Conservation (phyloP, 1,139 yeast genomes). For the Yamadazyma aaseri region DNA sequence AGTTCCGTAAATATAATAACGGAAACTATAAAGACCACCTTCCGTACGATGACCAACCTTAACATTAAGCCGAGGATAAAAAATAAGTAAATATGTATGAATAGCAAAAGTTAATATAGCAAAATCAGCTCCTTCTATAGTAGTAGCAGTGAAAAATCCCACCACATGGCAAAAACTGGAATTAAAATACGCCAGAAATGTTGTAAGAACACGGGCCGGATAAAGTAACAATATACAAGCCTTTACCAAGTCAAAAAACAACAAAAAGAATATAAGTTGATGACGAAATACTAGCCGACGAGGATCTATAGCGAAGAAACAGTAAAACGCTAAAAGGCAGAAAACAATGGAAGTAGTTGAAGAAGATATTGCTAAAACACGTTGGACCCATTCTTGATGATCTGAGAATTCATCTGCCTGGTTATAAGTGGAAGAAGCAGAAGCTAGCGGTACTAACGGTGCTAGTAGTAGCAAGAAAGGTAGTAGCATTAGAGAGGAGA, state of each 20-base stretch:
- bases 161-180: constrained; percentile 64
- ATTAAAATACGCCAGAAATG: constrained; percentile 50
- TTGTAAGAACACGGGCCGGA: constrained; percentile 60
- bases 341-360: constrained; percentile 57
- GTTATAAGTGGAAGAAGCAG: no score
- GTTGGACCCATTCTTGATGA: constrained; percentile 14
- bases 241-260: constrained; percentile 72
- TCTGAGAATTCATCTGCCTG: constrained; percentile 17
- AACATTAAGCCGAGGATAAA: constrained; percentile 52
- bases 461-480: no score
- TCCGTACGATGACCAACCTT: constrained; percentile 51
- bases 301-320: constrained; percentile 60
- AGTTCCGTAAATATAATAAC: constrained; percentile 58
- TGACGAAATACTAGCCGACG: constrained; percentile 66
- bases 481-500: no score
- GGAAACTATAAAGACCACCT: constrained; percentile 70
- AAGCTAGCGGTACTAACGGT: neutral
- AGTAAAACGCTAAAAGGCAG: constrained; percentile 54
- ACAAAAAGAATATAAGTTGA: constrained; percentile 63
- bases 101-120: constrained; percentile 82
- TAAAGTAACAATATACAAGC: constrained; percentile 69
- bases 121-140: constrained; percentile 85
- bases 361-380: constrained; percentile 50
- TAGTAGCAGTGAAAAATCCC: constrained; percentile 81
- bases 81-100: constrained; percentile 75